Evolutionary conservation across 306 rosid species (phyloP).

Genomic region (Begonia masoniana): DNA sequence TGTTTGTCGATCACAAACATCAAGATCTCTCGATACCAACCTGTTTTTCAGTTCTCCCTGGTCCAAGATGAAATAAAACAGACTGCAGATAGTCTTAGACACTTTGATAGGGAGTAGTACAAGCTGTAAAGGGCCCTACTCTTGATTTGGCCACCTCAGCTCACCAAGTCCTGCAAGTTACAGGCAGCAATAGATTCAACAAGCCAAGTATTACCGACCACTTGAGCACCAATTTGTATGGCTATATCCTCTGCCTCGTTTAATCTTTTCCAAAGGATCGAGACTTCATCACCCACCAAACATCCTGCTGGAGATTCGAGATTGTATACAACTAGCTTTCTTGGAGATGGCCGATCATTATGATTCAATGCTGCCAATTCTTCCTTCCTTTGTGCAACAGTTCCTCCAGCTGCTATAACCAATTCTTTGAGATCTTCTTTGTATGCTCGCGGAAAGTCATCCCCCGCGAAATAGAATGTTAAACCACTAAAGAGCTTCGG

Average conservation of each 20-base stretch:
- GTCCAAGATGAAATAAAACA: too few relatives aligned
- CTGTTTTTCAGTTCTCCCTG: too few relatives aligned
- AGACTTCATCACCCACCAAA: conserved; percentile 74
- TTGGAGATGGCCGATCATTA: conserved; percentile 14
- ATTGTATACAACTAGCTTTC: conserved; percentile 54
- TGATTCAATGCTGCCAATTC: conserved; percentile 21
- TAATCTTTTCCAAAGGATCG: conserved; percentile 67
- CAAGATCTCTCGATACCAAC: too few relatives aligned
- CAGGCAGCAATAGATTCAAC: conserved; percentile 74
- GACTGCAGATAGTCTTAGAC: too few relatives aligned
- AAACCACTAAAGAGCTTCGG: conserved; percentile 62
- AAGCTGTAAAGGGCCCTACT: too few relatives aligned
- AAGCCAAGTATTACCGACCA: conserved; percentile 77
- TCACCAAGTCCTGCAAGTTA: conserved; percentile 46
- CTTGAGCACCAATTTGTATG: conserved; percentile 30
- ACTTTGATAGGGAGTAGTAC: too few relatives aligned
- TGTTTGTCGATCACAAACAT: too few relatives aligned
- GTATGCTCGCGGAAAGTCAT: conserved; percentile 28
- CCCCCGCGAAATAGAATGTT: conserved; percentile 56
- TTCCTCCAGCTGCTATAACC: conserved; percentile 62
- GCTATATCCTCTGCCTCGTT: conserved; percentile 74
- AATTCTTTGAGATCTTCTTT: conserved; percentile 58
- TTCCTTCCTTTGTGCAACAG: conserved; percentile 33
- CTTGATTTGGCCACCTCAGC: conserved; percentile 14
- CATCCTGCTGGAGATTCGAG: conserved; percentile 67